Conservation (phyloP, 257 asterid species). For the Linderniella brevidens region DNA sequence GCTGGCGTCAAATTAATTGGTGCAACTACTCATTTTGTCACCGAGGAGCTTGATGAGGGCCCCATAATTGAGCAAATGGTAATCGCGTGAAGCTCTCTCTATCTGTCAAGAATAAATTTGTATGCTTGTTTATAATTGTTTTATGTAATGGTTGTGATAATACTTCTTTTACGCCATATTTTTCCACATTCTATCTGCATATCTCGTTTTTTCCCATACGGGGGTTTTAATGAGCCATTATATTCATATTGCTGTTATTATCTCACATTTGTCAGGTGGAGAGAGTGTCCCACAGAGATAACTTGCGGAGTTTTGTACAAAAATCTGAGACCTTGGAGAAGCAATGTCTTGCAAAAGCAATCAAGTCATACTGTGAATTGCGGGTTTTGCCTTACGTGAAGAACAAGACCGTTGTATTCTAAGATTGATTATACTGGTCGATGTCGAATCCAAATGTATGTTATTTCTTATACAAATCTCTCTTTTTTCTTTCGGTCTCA, state of each 20-base stretch:
- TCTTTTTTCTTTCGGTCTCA: too few species aligned
- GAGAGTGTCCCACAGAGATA: constrained; percentile 88
- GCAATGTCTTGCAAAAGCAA: constrained; percentile 82
- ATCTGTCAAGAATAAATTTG: too few species aligned
- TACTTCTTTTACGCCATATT: too few species aligned
- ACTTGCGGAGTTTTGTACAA: constrained; percentile 52
- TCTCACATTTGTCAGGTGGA: constrained; percentile 52
- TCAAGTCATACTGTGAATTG: constrained; percentile 75
- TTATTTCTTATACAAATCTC: too few species aligned
- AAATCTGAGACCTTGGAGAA: constrained; percentile 88
- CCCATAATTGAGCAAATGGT: constrained; percentile 98
- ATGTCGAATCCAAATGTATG: too few species aligned
- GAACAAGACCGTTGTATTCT: constrained; percentile 78
- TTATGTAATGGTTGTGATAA: too few species aligned
- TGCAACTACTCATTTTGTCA: constrained; percentile 88
- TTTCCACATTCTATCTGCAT: too few species aligned
- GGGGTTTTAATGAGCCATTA: too few species aligned
- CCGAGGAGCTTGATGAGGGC: constrained; percentile 85
- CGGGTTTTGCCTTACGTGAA: constrained; percentile 67
- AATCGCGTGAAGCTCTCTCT: constrained; percentile 8
- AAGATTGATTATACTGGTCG: constrained; percentile 8
- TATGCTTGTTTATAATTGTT: too few species aligned
- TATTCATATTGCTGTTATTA: neutral
- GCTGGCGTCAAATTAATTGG: constrained; percentile 95
- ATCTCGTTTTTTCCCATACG: too few species aligned